These are phyloP conservation scores for Syncephalastrum racemosum DNA, from an alignment of 371 early-diverging fungal genomes.

Conservation along the genomic window DNA sequence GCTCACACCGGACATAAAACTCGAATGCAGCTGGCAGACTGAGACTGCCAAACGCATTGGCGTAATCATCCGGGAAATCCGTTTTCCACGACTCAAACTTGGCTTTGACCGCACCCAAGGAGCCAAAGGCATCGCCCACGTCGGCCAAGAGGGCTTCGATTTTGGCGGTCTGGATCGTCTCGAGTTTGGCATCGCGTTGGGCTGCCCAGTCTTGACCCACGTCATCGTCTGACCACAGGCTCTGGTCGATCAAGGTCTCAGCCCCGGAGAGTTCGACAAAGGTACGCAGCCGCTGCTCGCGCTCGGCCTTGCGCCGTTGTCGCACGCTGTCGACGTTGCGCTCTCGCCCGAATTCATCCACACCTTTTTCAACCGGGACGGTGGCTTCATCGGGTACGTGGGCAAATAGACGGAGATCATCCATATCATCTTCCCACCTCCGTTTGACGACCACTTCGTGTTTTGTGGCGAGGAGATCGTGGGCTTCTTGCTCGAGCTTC, in stretches of 20 bases:
- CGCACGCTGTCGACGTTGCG: slow-evolving; percentile 28
- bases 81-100: slow-evolving; percentile 69
- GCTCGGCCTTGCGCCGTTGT: slow-evolving; percentile 36
- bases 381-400: slow-evolving; percentile 28
- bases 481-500: slow-evolving; percentile 55
- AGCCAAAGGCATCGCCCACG: slow-evolving; percentile 56
- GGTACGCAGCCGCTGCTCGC: slow-evolving; percentile 17
- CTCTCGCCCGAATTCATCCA: slow-evolving; percentile 55
- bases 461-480: slow-evolving; percentile 41
- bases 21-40: slow-evolving; percentile 72
- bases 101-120: slow-evolving; percentile 51
- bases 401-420: slow-evolving; percentile 53
- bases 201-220: slow-evolving; percentile 30
- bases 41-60: slow-evolving; percentile 68
- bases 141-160: slow-evolving; percentile 40
- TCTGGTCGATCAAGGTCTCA: slow-evolving; percentile 31
- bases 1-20: slow-evolving; percentile 65
- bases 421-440: slow-evolving; percentile 43
- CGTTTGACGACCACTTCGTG: slow-evolving; percentile 40
- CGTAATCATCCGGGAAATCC: slow-evolving; percentile 62
- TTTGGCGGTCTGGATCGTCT: slow-evolving; percentile 19
- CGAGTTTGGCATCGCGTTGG: slow-evolving; percentile 35
- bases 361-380: slow-evolving; percentile 15
- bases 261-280: slow-evolving; percentile 14
- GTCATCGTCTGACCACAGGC: slow-evolving; percentile 59